Conservation (phyloP, 768 basidiomycete species). For the Heimioporus sp. region DNA sequence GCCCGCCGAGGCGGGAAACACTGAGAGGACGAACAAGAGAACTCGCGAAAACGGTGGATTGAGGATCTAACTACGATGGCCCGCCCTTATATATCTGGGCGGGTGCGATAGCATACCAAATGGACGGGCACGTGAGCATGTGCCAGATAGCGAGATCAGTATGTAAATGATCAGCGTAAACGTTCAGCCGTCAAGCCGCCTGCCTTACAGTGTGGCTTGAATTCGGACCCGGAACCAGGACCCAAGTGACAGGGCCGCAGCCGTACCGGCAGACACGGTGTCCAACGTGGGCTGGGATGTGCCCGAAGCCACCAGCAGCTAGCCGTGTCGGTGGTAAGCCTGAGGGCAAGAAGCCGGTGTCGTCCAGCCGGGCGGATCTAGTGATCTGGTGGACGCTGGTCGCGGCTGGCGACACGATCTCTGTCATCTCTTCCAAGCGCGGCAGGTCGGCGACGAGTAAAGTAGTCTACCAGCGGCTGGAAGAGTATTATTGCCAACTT, state of each 20-base stretch:
- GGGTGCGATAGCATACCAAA: too few species aligned
- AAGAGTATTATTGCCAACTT: conserved; percentile 13
- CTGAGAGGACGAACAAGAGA: too few species aligned
- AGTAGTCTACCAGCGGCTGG: conserved; percentile 27
- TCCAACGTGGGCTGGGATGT: conserved; percentile 24
- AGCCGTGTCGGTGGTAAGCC: neutral
- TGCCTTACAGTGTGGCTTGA: too few species aligned
- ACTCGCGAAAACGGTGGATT: too few species aligned
- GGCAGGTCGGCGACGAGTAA: conserved; percentile 11
- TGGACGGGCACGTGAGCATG: too few species aligned
- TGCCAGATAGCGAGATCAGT: too few species aligned
- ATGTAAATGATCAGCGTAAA: too few species aligned
- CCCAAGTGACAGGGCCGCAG: conserved; percentile 3
- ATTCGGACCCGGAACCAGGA: conserved; percentile 14
- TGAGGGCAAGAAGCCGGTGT: conserved; percentile 1
- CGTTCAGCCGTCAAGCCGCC: too few species aligned
- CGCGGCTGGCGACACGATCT: conserved; percentile 1
- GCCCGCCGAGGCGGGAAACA: too few species aligned
- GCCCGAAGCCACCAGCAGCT: conserved; percentile 12
- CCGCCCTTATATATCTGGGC: too few species aligned
- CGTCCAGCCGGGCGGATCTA: conserved; percentile 28
- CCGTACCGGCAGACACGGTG: conserved; percentile 4
- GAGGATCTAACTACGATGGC: too few species aligned
- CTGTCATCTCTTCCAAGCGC: conserved; percentile 11
- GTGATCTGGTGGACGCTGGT: conserved; percentile 28